These are phyloP conservation scores for Nissolia schottii DNA, from an alignment of 306 rosid species.

Conservation along the genomic window DNA sequence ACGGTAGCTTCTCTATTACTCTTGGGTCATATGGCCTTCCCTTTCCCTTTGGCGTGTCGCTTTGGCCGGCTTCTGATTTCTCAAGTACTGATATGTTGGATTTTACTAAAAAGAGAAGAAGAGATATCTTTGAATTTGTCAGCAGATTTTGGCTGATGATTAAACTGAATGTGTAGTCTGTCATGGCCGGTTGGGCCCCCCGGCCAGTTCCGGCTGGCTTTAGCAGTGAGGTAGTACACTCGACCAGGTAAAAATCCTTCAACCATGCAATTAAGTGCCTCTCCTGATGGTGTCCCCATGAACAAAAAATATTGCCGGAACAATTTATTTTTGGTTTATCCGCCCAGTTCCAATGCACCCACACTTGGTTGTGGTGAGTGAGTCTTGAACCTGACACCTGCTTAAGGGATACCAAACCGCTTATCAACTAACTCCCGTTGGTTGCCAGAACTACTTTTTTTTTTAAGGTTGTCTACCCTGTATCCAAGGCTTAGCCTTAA, in stretches of 20 bases:
- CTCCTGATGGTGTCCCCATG: neutral
- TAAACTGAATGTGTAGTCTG: neutral
- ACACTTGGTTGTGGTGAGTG: too few species aligned
- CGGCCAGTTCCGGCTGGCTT: neutral
- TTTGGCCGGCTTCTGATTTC: neutral
- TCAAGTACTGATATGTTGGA: neutral
- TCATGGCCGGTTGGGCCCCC: neutral
- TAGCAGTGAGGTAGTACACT: neutral
- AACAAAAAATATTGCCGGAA: neutral
- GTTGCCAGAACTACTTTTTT: too few species aligned
- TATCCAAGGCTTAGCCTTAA: too few species aligned
- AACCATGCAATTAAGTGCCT: neutral
- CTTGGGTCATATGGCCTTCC: neutral
- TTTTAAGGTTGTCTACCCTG: too few species aligned
- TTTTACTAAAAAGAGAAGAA: neutral
- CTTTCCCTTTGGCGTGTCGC: too few species aligned
- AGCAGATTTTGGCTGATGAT: neutral
- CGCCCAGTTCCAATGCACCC: too few species aligned
- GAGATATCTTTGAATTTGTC: constrained; percentile 18
- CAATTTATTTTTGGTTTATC: too few species aligned
- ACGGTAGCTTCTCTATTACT: constrained; percentile 18
- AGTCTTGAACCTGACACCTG: too few species aligned
- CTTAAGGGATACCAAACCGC: too few species aligned
- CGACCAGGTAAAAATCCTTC: neutral
- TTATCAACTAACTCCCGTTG: too few species aligned